phyloP scores from a whole-genome alignment of 2,329 filamentous ascomycete genomes.

The Elsinoe ampelina region DNA sequence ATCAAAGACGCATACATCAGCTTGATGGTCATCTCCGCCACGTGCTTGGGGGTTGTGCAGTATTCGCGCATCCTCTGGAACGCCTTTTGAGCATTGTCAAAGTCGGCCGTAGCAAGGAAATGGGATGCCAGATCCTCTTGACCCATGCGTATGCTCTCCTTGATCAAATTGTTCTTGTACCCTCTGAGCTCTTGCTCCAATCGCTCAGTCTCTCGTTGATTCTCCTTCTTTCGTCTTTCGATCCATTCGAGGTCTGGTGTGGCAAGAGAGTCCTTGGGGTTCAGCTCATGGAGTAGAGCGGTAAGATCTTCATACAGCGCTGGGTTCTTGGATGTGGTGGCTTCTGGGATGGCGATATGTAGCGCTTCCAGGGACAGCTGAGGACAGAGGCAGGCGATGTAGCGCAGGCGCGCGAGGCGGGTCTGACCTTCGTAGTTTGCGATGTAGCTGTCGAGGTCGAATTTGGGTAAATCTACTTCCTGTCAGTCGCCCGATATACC shows the following conservation, averaged over 20 bases:
- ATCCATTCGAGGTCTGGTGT: constrained; percentile 64
- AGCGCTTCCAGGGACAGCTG: constrained; percentile 71
- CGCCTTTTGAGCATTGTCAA: constrained; percentile 62
- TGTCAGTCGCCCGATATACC: neutral
- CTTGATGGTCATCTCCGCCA: constrained; percentile 72
- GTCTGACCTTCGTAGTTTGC: constrained; percentile 79
- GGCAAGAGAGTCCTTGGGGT: constrained; percentile 60
- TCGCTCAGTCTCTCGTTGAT: constrained; percentile 61
- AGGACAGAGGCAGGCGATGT: constrained; percentile 71
- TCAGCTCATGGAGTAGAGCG: constrained; percentile 52
- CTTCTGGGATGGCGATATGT: constrained; percentile 64
- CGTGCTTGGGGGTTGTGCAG: constrained; percentile 72
- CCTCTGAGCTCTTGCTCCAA: constrained; percentile 77
- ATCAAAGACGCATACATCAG: constrained; percentile 68
- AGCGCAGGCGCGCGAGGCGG: constrained; percentile 66
- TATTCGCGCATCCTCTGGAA: constrained; percentile 85
- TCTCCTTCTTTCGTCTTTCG: constrained; percentile 55
- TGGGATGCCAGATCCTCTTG: constrained; percentile 86
- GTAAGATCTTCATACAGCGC: constrained; percentile 61
- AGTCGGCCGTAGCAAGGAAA: constrained; percentile 60
- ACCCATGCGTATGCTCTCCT: constrained; percentile 94
- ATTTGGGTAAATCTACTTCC: constrained; percentile 25
- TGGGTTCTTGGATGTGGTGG: constrained; percentile 67
- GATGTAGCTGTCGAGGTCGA: constrained; percentile 86
- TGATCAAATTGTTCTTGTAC: constrained; percentile 95